Base-by-base conservation (phyloP, 108 stramenopile species). In the Pseudonitzschia pungens region DNA sequence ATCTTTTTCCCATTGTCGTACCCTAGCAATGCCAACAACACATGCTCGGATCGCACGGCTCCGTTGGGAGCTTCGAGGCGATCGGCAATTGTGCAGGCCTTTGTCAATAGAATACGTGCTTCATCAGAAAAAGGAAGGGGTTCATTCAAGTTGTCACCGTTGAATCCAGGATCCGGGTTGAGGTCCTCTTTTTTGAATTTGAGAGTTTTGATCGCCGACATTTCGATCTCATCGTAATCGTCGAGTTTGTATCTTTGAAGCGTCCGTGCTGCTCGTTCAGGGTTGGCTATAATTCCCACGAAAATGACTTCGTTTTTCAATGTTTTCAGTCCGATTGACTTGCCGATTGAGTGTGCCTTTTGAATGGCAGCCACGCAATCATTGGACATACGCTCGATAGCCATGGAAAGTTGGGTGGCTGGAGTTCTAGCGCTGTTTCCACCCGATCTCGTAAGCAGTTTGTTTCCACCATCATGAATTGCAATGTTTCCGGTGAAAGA, bases 51-150 rank as follows among this genome's bases (percentile, higher is more conserved):
- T 55, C 87, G 72, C 16, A 90, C 80, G 28, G 79, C 66, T 48
- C 45, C 45, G 12, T 71, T 57, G 9, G 60, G 60, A 11, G 72
- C 70, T 40, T 81, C 82, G 22, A 90, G 67, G 7, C 80, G 74
- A 68, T 88, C 87, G 36, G 88, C 89, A 70, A 90, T 86, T 12
- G 57, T 16, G 21, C 71, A 78, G 15, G 92, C 92, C 24, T 75
- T 64, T 14, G 73, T 79, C 58, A 92, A 40, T 0, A 76, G 45
- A n/a, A 77, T 67, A 51, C 87, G 87, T 16, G 83, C 29, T 3
- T 77, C 75, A 0, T 77, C 81, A n/a, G 86, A 83, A 66, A 92
- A 92, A 21, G 91, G 87, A 24, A 92, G 44, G 6, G 91, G 77
- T 45, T 84, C 84, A 18, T 80, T 77, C 8, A 18, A 18, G 10